phyloP scores from a whole-genome alignment of 305 asterid genomes.

The Fraxinus paxiana region DNA sequence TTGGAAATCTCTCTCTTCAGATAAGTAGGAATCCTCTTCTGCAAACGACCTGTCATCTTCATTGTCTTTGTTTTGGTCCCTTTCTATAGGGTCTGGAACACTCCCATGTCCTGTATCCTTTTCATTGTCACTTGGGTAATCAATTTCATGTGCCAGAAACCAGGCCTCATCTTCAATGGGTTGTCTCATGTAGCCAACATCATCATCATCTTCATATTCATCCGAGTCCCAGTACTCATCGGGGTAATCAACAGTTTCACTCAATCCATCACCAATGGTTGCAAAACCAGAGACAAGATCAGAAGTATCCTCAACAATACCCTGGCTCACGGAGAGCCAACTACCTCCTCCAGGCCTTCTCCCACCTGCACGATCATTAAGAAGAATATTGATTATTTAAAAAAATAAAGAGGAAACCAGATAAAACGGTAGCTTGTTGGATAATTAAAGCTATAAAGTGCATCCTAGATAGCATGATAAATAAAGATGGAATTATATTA shows the following conservation, averaged over 20 bases:
- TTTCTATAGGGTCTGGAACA: slow-evolving; percentile 71
- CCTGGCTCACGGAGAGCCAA: slow-evolving; percentile 96
- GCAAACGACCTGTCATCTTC: slow-evolving; percentile 88
- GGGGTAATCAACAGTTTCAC: slow-evolving; percentile 79
- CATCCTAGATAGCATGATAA: neutral
- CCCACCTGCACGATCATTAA: slow-evolving; percentile 37
- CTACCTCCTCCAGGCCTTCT: slow-evolving; percentile 77
- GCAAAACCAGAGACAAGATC: slow-evolving; percentile 97
- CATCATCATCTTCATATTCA: slow-evolving; percentile 94
- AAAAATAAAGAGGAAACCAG: slow-evolving; percentile 2
- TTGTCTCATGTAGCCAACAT: slow-evolving; percentile 92
- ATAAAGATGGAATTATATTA: slow-evolving; percentile 3
- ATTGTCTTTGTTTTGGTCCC: slow-evolving; percentile 61
- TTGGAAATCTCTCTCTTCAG: slow-evolving; percentile 70
- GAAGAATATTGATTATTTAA: slow-evolving; percentile 2
- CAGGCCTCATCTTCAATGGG: slow-evolving; percentile 96
- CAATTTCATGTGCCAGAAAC: slow-evolving; percentile 96
- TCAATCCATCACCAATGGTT: slow-evolving; percentile 83
- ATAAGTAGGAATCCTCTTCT: slow-evolving; percentile 88
- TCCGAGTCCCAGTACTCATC: slow-evolving; percentile 97
- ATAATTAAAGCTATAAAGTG: neutral
- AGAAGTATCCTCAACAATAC: slow-evolving; percentile 92
- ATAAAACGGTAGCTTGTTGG: neutral
- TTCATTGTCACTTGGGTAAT: slow-evolving; percentile 95
- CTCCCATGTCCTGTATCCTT: slow-evolving; percentile 76